A percentile compares a stretch with the other conserved stretches of the same genome.
phyloP scores from a whole-genome alignment of 225 moss, liverwort and hornwort genomes.

The Bryoerythrophyllum caledonicum region DNA sequence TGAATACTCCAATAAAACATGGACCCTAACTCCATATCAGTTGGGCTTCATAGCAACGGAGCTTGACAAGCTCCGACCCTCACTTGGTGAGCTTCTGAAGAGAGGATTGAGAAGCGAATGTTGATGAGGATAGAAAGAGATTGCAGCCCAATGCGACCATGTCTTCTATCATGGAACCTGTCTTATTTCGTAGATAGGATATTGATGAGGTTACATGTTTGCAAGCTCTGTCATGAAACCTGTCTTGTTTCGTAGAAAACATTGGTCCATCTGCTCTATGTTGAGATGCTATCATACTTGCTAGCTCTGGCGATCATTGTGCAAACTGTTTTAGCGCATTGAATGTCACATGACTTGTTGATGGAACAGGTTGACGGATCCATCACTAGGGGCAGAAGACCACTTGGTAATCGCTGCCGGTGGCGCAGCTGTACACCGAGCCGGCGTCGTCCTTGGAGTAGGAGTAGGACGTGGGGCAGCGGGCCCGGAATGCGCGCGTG shows the following conservation, averaged over 20 bases:
- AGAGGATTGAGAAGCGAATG: background rate
- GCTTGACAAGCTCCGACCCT: too few species aligned
- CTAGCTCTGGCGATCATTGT: background rate
- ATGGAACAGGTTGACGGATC: background rate
- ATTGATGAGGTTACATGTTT: background rate
- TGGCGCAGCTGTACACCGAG: constrained; percentile 17
- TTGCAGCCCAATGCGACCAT: background rate
- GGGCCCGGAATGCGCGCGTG: constrained; percentile 23
- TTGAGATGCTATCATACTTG: background rate
- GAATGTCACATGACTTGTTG: background rate
- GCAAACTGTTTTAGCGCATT: too few species aligned
- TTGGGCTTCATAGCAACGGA: too few species aligned
- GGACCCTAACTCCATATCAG: too few species aligned
- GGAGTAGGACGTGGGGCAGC: constrained; percentile 26
- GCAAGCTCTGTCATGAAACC: background rate
- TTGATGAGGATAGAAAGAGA: background rate
- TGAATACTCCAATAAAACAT: too few species aligned
- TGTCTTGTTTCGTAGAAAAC: too few species aligned
- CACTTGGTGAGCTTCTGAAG: background rate
- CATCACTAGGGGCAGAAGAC: constrained; percentile 24
- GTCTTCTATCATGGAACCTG: too few species aligned
- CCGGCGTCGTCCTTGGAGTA: constrained; percentile 34
- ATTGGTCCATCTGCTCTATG: background rate
- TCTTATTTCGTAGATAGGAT: too few species aligned
- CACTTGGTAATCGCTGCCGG: constrained; percentile 33